Evolutionary conservation across 331 rosid genomes (phyloP).

Genomic region (Erythrophleum ivorense): DNA sequence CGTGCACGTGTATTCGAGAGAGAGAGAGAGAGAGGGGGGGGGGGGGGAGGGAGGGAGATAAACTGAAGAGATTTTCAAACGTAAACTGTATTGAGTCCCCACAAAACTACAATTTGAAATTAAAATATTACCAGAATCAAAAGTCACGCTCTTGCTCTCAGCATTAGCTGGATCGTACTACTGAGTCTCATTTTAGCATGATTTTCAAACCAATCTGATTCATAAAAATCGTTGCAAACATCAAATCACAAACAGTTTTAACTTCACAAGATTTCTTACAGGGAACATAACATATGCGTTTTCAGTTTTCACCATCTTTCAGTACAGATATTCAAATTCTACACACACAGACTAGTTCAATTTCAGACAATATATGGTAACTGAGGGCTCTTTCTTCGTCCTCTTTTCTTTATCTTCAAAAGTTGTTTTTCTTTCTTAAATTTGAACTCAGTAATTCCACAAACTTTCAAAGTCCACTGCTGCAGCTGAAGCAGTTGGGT

Average conservation of each 20-base stretch:
- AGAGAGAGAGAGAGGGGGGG: not conserved
- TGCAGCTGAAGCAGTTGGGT: constrained; percentile 46
- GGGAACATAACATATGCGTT: constrained; percentile 39
- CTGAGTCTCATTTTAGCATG: constrained; percentile 46
- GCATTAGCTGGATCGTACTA: constrained; percentile 33
- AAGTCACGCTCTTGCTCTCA: constrained; percentile 38
- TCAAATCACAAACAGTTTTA: constrained; percentile 36
- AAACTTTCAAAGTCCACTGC: constrained; percentile 46
- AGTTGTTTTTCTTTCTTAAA: not conserved
- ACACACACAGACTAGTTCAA: constrained; percentile 34
- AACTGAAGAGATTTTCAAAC: constrained; percentile 31
- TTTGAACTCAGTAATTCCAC: constrained; percentile 58
- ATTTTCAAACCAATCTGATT: constrained; percentile 36
- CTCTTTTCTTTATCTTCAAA: not conserved
- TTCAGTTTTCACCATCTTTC: constrained; percentile 38
- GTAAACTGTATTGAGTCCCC: constrained; percentile 41
- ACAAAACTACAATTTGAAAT: constrained; percentile 42
- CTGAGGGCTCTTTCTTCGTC: not conserved
- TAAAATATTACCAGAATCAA: constrained; percentile 38
- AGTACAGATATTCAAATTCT: constrained; percentile 36
- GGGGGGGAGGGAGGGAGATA: not conserved
- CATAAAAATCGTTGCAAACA: constrained; percentile 16
- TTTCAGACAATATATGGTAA: constrained; percentile 26
- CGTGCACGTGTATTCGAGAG: constrained; percentile 41
- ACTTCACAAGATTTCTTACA: constrained; percentile 43